Evolutionary conservation across 1,284 basidiomycete genomes (phyloP), one percentile per base, ranked within the genome.

Genomic region (Moesziomyces parantarcticus): DNA sequence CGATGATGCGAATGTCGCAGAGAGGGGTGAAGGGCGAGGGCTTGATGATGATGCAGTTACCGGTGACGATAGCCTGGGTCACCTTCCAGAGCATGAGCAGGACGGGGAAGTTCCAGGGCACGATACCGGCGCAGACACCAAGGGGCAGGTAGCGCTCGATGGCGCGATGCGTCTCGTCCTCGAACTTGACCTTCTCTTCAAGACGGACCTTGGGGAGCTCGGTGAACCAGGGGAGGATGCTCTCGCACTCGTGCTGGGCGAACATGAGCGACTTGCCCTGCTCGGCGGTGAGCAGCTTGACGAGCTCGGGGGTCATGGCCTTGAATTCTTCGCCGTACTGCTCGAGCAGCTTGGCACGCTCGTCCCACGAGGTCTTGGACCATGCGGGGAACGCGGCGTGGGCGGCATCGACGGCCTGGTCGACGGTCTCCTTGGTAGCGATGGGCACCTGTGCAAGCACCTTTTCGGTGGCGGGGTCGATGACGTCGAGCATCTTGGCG

Each of bases 41-140:
- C 57, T 76, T 76, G 70, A 76, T 58, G 66, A 76, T 70, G 55
- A 74, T 62, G 25, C 47, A 49, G 58, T 76, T 76, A 11, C 74
- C 74, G 21, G 74, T 76, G 25, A 70, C 26, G 34, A 76, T 8
- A 11, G 58, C 70, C 39, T 68, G 70, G 0, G 55, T 39, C 21
- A 74, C 58, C 59, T 76, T 76, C 65, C 58, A 74, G 14, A 69
- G 47, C 56, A 67, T 63, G 21, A 76, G 66, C 1, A 76, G 51
- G 23, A 69, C 21, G 23, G 74, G 74, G 50, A 74, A 76, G 58
- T 73, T 73, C 73, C 74, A 74, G 8, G 74, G 74, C 14, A 64
- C 54, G n/a, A 76, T 70, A 29, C 57, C 66, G n/a, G 56, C 74
- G 25, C 50, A 61, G 7, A 74, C 74, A 41, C 73, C 73, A 3